A percentile compares a stretch with the other conserved stretches of the same genome.
These are phyloP conservation scores for Alternaria infectoria DNA, from an alignment of 2,329 filamentous ascomycete species.

Conservation along the genomic window DNA sequence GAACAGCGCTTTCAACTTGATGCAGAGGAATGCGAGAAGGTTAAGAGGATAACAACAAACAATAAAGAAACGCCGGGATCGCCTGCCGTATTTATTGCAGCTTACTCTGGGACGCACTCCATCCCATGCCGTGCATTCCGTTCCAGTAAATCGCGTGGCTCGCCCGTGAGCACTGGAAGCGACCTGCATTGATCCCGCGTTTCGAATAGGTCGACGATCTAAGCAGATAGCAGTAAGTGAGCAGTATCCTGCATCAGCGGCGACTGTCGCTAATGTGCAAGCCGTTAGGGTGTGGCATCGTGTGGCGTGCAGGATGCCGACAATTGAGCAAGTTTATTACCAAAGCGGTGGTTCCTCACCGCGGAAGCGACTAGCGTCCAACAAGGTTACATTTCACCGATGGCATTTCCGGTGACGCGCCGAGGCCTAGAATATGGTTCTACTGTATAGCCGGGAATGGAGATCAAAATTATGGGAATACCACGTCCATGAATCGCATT, in stretches of 20 bases:
- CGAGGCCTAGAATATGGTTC: not conserved
- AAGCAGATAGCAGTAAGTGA: slow-evolving; percentile 25
- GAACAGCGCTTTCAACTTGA: not conserved
- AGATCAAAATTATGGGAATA: slow-evolving; percentile 2
- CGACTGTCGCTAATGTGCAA: slow-evolving; percentile 19
- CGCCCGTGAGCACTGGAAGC: slow-evolving; percentile 23
- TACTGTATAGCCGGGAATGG: not conserved
- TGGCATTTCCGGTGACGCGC: slow-evolving; percentile 6
- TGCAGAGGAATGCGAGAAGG: not conserved
- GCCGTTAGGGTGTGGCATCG: slow-evolving; percentile 9
- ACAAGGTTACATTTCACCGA: slow-evolving; percentile 22
- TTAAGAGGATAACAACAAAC: slow-evolving; percentile 3
- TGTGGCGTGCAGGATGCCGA: slow-evolving; percentile 17
- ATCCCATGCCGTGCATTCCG: slow-evolving; percentile 36
- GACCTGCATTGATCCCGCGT: slow-evolving; percentile 19
- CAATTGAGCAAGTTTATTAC: slow-evolving; percentile 44
- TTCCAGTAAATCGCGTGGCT: slow-evolving; percentile 27
- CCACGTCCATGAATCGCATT: not conserved
- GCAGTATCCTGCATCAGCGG: slow-evolving; percentile 27
- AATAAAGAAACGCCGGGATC: slow-evolving; percentile 16
- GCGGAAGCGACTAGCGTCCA: slow-evolving; percentile 21
- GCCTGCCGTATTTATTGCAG: slow-evolving; percentile 37
- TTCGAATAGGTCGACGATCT: slow-evolving; percentile 17
- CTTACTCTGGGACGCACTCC: slow-evolving; percentile 18
- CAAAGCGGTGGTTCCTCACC: slow-evolving; percentile 21